These are phyloP conservation scores for Xylariaceae sp. DNA, from an alignment of 2,329 filamentous ascomycete genomes.

Conservation along the genomic window DNA sequence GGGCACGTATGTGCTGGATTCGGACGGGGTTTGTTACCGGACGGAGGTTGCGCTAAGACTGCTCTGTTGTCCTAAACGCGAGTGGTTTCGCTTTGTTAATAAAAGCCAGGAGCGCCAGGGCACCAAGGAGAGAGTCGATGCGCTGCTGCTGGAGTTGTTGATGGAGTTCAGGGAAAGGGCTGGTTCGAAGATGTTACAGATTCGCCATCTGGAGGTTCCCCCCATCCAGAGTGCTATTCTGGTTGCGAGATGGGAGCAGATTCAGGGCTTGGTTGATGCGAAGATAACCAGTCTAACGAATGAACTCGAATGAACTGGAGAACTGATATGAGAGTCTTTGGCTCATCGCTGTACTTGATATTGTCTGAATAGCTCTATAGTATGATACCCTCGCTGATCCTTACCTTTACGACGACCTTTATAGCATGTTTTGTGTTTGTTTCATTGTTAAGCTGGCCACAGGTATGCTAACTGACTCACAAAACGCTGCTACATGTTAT, in stretches of 20 bases:
- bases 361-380: neutral
- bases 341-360: neutral
- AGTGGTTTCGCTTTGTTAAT: constrained; percentile 45
- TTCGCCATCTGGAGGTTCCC: constrained; percentile 28
- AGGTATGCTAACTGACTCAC: too few relatives aligned
- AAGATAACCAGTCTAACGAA: constrained; percentile 33
- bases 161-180: constrained; percentile 34
- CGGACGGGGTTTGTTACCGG: constrained; percentile 47
- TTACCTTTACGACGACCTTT: too few relatives aligned
- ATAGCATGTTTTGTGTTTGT: too few relatives aligned
- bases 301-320: constrained; percentile 6
- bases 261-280: constrained; percentile 34
- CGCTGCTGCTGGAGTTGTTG: constrained; percentile 37
- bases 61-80: constrained; percentile 34
- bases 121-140: constrained; percentile 38
- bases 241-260: constrained; percentile 40
- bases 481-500: too few relatives aligned
- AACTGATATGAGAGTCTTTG: neutral
- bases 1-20: constrained; percentile 48
- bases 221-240: constrained; percentile 37
- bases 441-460: too few relatives aligned
- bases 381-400: neutral
- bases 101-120: constrained; percentile 42
- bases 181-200: constrained; percentile 28
- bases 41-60: constrained; percentile 50